phyloP scores from a whole-genome alignment of 768 basidiomycete genomes.

The Termitomyces sp. region DNA sequence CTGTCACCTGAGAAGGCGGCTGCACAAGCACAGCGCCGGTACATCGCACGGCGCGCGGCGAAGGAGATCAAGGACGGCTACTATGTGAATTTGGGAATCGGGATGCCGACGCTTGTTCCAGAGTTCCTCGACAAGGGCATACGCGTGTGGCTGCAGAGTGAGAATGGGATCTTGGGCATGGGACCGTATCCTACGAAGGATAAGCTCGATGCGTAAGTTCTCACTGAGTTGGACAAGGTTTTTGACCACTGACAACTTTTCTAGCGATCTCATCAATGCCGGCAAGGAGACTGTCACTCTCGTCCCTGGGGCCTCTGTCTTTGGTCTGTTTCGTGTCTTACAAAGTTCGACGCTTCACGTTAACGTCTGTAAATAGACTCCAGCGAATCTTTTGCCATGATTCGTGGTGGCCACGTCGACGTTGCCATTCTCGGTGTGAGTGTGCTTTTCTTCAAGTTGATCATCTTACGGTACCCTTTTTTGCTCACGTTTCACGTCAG shows the following conservation, averaged over 20 bases:
- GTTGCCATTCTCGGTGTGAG: conserved; percentile 89
- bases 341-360: neutral
- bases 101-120: conserved; percentile 87
- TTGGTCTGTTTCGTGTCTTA: conserved; percentile 49
- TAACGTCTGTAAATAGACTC: conserved; percentile 51
- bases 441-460: conserved; percentile 24
- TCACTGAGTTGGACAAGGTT: neutral
- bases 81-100: conserved; percentile 87
- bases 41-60: conserved; percentile 83
- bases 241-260: conserved; percentile 3
- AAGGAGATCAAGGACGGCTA: conserved; percentile 86
- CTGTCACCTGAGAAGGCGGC: conserved; percentile 46
- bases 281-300: conserved; percentile 94
- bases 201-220: conserved; percentile 71
- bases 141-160: conserved; percentile 86
- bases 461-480: conserved; percentile 60
- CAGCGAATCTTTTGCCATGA: conserved; percentile 94
- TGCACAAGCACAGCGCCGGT: conserved; percentile 53
- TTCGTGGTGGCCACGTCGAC: conserved; percentile 93
- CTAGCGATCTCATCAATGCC: conserved; percentile 87
- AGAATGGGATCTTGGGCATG: conserved; percentile 88
- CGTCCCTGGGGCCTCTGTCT: conserved; percentile 85
- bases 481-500: conserved; percentile 28
- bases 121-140: conserved; percentile 70
- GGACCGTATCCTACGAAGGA: conserved; percentile 84